Base-by-base conservation (phyloP, 441 rosid genomes). In the Erodium trifolium region DNA sequence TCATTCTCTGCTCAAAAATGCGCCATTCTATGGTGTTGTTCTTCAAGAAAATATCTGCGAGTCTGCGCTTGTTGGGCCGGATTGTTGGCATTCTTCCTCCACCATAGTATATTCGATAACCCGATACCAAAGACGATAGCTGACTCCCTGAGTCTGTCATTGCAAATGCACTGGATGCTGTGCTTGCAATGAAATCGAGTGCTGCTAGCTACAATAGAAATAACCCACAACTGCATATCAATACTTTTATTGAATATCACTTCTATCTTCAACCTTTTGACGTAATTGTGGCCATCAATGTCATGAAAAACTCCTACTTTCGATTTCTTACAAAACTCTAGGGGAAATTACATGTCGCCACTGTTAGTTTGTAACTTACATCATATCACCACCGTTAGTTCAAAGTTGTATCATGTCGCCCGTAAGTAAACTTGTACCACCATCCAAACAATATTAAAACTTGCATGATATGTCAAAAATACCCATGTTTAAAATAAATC, bases 61-160 rank as follows among this genome's bases (percentile, higher is more conserved):
- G 86, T 72, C 99, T 88, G 73, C 95, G 77, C 71, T 91, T 92
- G 83, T 92, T 95, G 19, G 98, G 98, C 47, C 95, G 79, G 53
- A 90, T 90, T 31, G 97, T 92, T 19, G 96, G 96, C 99, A 92
- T 92, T 77, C 73, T 86, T 51, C 99, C 98, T 37, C 93, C 95
- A 7, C 99, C 97, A 41, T 82, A 88, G 72, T 92, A 90, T 72
- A 88, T 90, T 68, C 97, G 80, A 72, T 83, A 89, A 65, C 99
- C 98, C n/a, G 99, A 88, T 2, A 95, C 93, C 75, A 90, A 74
- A 68, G 99, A 92, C 35, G 98, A 92, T 37, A 94, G 69, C 69
- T 85, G 99, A 74, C 99, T 94, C 51, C 99, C 98, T 0, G 97
- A 90, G 78, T 92, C 99, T 0, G 99, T 90, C 99, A 94, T 90